A percentile compares a stretch with the other conserved stretches of the same genome.
phyloP scores from a whole-genome alignment of 176 grass and related monocot species.

The Eremochloa ophiuroides region DNA sequence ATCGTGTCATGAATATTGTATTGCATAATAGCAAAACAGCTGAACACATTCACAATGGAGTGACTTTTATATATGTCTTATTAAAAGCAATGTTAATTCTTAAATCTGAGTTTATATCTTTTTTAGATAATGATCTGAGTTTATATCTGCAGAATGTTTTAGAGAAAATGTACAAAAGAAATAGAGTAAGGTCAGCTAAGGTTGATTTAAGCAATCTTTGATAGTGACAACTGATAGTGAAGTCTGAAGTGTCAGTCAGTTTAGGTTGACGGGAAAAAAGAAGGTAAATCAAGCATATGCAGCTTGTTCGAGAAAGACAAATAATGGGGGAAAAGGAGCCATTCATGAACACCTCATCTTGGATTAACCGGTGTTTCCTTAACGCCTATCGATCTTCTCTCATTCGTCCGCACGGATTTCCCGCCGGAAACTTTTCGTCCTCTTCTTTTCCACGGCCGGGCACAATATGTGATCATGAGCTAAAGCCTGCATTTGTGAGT shows the following conservation, averaged over 20 bases:
- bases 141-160: neutral
- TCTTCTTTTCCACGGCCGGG: slow-evolving; percentile 22
- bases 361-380: neutral
- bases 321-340: neutral
- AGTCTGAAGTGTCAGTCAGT: neutral
- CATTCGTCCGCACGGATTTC: neutral
- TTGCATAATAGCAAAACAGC: neutral
- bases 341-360: neutral
- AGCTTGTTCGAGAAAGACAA: slow-evolving; percentile 1
- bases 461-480: slow-evolving; percentile 45
- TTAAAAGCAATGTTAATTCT: neutral
- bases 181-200: neutral
- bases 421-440: slow-evolving; percentile 32
- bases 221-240: neutral
- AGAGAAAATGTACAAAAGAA: neutral
- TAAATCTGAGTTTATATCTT: neutral
- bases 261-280: neutral
- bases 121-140: too few relatives aligned
- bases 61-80: neutral
- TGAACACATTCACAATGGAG: neutral
- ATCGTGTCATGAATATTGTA: neutral
- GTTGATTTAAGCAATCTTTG: neutral
- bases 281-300: neutral
- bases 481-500: slow-evolving; percentile 51
- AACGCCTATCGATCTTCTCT: neutral